Conservation (phyloP, 257 asterid species). For the Gardenia jasminoides region DNA sequence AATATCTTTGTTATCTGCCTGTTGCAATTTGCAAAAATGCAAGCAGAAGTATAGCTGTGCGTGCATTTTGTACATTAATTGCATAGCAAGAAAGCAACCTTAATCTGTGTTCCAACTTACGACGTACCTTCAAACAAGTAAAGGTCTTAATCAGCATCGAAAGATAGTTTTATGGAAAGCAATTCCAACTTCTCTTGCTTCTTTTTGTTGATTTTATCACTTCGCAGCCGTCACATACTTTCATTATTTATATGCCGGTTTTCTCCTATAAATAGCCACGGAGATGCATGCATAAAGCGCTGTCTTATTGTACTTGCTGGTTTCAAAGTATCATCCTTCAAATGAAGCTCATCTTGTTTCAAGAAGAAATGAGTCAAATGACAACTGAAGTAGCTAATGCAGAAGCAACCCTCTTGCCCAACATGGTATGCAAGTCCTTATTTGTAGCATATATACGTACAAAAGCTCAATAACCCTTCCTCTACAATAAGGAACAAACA, state of each 20-base stretch:
- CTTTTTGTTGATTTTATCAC: constrained; percentile 2
- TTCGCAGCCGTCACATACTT: constrained; percentile 2
- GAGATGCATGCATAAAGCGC: neutral
- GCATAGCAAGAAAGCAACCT: constrained; percentile 24
- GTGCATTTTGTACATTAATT: constrained; percentile 31
- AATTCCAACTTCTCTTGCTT: constrained; percentile 23
- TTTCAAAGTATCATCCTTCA: neutral
- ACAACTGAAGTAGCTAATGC: neutral
- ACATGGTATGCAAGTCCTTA: constrained; percentile 4
- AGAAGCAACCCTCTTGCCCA: neutral
- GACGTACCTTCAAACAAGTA: constrained; percentile 24
- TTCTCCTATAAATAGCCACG: constrained; percentile 14
- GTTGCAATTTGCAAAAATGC: constrained; percentile 33
- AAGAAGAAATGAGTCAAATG: constrained; percentile 4
- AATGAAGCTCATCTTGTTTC: neutral
- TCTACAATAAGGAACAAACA: too few species aligned
- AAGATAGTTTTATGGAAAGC: constrained; percentile 9
- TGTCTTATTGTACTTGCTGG: neutral
- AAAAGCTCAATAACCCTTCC: too few species aligned
- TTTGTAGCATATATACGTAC: too few species aligned
- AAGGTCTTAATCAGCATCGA: constrained; percentile 29
- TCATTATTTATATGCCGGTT: neutral
- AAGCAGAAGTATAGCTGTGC: neutral
- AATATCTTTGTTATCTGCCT: neutral
- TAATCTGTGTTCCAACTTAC: constrained; percentile 17